These are phyloP conservation scores for Lanmaoa pseudosensibilis DNA, from an alignment of 768 basidiomycete genomes.

Conservation along the genomic window DNA sequence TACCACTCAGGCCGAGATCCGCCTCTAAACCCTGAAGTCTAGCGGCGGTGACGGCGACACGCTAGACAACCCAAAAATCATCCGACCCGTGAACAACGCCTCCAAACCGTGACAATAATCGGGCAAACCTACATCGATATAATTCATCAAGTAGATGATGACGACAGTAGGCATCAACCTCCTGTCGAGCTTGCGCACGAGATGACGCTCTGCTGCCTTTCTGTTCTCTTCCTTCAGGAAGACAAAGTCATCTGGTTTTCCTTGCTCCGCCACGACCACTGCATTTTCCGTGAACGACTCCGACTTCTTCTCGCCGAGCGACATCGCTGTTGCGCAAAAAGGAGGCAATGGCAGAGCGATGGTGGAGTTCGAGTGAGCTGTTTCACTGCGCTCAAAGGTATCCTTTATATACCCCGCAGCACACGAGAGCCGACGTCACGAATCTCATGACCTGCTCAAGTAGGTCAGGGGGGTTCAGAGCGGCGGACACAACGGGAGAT, in stretches of 20 bases:
- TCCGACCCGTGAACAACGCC: not conserved
- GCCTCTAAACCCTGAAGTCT: conserved; percentile 40
- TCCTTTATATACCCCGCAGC: not conserved
- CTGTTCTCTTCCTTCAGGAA: conserved; percentile 14
- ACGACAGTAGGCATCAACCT: conserved; percentile 31
- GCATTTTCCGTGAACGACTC: conserved; percentile 10
- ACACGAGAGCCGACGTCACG: not conserved
- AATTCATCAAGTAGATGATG: conserved; percentile 28
- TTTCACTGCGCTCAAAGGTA: not conserved
- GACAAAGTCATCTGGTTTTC: conserved; percentile 7
- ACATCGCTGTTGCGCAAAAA: conserved; percentile 7
- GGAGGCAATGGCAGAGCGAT: not conserved
- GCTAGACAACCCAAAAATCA: conserved; percentile 20
- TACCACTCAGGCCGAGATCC: conserved; percentile 39
- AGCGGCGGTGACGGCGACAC: conserved; percentile 40
- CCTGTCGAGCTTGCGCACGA: conserved; percentile 29
- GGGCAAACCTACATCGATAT: conserved; percentile 22
- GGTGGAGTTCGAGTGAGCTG: not conserved
- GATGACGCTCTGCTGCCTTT: conserved; percentile 19
- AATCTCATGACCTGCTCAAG: not conserved
- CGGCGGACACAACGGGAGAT: not conserved
- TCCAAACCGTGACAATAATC: not conserved
- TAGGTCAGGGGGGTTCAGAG: not conserved
- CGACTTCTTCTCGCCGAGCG: conserved; percentile 3
- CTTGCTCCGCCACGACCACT: not conserved